Conservation (phyloP, 2,329 filamentous ascomycete species). For the Aspergillus ochraceoroseus region DNA sequence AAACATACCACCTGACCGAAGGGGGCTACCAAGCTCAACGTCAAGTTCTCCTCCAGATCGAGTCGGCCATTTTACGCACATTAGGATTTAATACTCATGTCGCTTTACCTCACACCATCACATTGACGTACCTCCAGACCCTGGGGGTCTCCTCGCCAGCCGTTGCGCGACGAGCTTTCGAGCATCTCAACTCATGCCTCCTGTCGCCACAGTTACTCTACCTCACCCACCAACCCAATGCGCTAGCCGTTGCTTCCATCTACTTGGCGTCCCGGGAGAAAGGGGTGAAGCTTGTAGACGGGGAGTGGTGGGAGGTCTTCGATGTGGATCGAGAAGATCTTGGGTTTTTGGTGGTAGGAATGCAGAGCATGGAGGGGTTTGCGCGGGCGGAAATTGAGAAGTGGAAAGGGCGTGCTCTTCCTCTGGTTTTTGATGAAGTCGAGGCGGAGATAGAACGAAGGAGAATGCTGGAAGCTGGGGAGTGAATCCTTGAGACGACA, state of each 20-base stretch:
- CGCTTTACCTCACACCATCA: slow-evolving; percentile 76
- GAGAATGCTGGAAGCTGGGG: slow-evolving; percentile 39
- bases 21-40: slow-evolving; percentile 63
- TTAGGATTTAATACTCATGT: slow-evolving; percentile 82
- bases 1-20: slow-evolving; percentile 67
- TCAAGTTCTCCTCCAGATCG: slow-evolving; percentile 62
- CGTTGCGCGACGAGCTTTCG: slow-evolving; percentile 62
- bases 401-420: slow-evolving; percentile 52
- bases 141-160: slow-evolving; percentile 62
- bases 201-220: slow-evolving; percentile 85
- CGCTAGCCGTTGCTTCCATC: slow-evolving; percentile 79
- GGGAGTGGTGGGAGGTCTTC: slow-evolving; percentile 97
- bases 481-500: slow-evolving; percentile 31
- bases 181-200: slow-evolving; percentile 79
- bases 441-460: slow-evolving; percentile 57
- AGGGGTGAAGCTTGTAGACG: slow-evolving; percentile 71
- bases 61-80: slow-evolving; percentile 69
- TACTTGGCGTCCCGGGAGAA: slow-evolving; percentile 81
- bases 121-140: slow-evolving; percentile 87
- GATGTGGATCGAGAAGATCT: slow-evolving; percentile 92
- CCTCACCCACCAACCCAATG: slow-evolving; percentile 82
- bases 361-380: slow-evolving; percentile 73
- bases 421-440: slow-evolving; percentile 55
- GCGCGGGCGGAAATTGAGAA: slow-evolving; percentile 56
- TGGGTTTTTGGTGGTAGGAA: slow-evolving; percentile 81